Conservation (phyloP, 2,329 filamentous ascomycete genomes). For the Elsinoe australis region DNA sequence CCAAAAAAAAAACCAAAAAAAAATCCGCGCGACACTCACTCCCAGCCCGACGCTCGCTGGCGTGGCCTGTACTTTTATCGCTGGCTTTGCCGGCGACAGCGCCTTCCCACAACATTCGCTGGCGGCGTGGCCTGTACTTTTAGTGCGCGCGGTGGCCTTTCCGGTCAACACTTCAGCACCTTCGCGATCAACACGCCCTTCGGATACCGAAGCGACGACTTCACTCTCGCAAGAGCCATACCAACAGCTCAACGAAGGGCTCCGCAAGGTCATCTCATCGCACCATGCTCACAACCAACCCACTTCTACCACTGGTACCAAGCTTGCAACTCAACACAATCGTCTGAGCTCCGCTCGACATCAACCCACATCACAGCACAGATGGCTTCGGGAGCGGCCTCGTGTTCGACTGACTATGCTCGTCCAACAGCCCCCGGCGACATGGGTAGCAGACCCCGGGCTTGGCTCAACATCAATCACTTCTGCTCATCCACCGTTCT, state of each 20-base stretch:
- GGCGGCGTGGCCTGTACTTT: too few relatives aligned
- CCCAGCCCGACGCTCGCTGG: background rate
- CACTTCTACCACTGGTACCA: background rate
- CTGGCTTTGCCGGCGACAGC: too few relatives aligned
- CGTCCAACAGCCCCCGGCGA: slow-evolving; percentile 1
- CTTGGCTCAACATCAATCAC: background rate
- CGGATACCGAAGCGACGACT: background rate
- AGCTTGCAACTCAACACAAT: background rate
- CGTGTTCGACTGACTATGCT: slow-evolving; percentile 1
- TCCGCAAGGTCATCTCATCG: background rate
- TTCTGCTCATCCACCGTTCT: slow-evolving; percentile 11
- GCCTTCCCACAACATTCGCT: too few relatives aligned
- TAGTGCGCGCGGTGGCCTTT: too few relatives aligned
- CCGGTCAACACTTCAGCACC: too few relatives aligned
- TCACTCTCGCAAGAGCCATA: background rate
- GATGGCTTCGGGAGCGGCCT: slow-evolving; percentile 6
- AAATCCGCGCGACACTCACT: slow-evolving; percentile 1
- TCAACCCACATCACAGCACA: background rate
- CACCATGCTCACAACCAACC: background rate
- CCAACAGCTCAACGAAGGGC: background rate
- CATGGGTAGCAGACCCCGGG: slow-evolving; percentile 13
- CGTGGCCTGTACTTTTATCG: too few relatives aligned
- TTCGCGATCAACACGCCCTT: too few relatives aligned
- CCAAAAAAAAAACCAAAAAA: slow-evolving; percentile 1
- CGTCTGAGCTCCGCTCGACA: background rate